Percentiles rank a stretch among this genome's conserved stretches.
phyloP scores from a whole-genome alignment of 2,329 filamentous ascomycete genomes.

The Cytospora mali region DNA sequence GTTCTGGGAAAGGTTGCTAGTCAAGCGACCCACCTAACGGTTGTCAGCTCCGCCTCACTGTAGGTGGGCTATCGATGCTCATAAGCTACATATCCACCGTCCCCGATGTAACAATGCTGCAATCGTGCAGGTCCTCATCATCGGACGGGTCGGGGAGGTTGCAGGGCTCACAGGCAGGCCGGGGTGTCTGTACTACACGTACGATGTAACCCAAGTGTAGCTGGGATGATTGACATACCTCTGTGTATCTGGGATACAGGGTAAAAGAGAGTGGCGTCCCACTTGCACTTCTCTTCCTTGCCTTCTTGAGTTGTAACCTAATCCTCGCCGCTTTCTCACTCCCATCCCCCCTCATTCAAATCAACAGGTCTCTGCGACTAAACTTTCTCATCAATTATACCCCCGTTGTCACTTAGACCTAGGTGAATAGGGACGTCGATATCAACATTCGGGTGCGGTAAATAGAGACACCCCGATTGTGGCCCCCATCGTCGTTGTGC shows the following conservation, averaged over 20 bases:
- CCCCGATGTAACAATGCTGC: slow-evolving; percentile 12
- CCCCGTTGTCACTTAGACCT: not conserved
- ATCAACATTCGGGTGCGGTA: not conserved
- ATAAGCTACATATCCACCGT: slow-evolving; percentile 17
- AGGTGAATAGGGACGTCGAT: not conserved
- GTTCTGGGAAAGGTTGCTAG: not conserved
- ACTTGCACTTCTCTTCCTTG: slow-evolving; percentile 14
- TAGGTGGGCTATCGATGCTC: slow-evolving; percentile 14
- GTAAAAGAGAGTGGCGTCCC: slow-evolving; percentile 25
- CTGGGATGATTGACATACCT: slow-evolving; percentile 16
- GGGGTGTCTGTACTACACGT: slow-evolving; percentile 19
- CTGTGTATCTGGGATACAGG: slow-evolving; percentile 20
- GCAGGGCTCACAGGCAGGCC: slow-evolving; percentile 16
- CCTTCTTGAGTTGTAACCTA: slow-evolving; percentile 15
- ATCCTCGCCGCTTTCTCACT: slow-evolving; percentile 5
- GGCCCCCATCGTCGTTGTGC: not conserved
- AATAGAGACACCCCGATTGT: not conserved
- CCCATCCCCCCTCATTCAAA: not conserved
- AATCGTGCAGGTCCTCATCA: slow-evolving; percentile 18
- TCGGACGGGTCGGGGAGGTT: slow-evolving; percentile 25
- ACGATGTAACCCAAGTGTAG: slow-evolving; percentile 27
- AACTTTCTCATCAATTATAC: not conserved
- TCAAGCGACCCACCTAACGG: slow-evolving; percentile 7
- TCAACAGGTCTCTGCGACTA: not conserved
- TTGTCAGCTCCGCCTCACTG: slow-evolving; percentile 18